phyloP scores from a whole-genome alignment of 306 rosid species.

The Comarum palustre region DNA sequence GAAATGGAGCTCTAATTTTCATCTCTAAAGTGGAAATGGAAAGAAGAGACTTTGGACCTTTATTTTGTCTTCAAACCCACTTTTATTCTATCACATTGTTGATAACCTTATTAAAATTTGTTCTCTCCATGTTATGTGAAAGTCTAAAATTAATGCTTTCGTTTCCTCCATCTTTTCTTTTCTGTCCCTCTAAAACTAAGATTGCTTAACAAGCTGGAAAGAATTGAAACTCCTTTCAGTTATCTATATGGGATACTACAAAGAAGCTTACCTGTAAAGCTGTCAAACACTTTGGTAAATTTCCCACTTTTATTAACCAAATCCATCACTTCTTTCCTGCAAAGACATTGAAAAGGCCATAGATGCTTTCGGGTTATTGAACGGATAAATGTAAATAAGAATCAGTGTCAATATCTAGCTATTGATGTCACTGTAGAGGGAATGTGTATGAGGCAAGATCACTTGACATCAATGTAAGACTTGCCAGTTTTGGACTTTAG shows the following conservation, averaged over 20 bases:
- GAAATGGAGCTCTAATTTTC: background rate
- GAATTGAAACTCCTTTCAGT: slow-evolving; percentile 2
- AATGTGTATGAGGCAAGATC: background rate
- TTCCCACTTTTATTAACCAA: slow-evolving; percentile 72
- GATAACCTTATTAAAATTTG: background rate
- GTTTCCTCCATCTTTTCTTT: background rate
- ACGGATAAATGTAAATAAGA: background rate
- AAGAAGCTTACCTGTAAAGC: slow-evolving; percentile 57
- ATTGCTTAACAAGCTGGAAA: background rate
- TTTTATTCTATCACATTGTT: background rate
- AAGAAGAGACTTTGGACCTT: background rate
- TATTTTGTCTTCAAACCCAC: background rate
- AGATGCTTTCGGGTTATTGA: background rate
- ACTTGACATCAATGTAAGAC: background rate
- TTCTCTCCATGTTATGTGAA: background rate
- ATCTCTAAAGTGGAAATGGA: background rate
- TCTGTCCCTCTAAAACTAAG: background rate
- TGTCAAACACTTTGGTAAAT: slow-evolving; percentile 64
- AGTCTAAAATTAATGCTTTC: background rate
- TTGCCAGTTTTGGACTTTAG: background rate
- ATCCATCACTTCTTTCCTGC: slow-evolving; percentile 97
- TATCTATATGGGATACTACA: slow-evolving; percentile 6
- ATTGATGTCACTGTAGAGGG: background rate
- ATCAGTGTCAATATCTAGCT: background rate
- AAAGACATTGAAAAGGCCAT: slow-evolving; percentile 22